Conservation (phyloP, 2,329 filamentous ascomycete species). For the Tympanopsis confertula region DNA sequence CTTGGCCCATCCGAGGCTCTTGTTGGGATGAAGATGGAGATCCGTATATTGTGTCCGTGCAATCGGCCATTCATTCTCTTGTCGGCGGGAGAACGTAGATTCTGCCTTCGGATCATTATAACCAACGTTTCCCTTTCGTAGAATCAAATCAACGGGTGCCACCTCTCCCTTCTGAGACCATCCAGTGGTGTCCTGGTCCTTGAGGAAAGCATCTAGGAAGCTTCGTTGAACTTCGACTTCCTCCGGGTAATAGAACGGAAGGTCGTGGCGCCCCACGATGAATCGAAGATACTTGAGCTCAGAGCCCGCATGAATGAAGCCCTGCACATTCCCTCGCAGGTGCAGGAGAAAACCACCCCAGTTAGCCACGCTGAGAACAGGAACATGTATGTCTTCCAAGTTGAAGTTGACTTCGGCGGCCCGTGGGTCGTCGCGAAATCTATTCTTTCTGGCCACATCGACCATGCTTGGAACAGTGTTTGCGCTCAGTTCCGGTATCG, state of each 20-base stretch:
- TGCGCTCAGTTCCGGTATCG: constrained; percentile 30
- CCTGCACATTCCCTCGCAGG: constrained; percentile 40
- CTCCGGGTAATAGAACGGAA: constrained; percentile 45
- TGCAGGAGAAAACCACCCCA: constrained; percentile 44
- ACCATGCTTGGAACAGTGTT: not conserved
- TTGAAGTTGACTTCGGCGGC: constrained; percentile 25
- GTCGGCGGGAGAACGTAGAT: constrained; percentile 27
- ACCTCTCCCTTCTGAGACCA: constrained; percentile 34
- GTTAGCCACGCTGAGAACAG: constrained; percentile 39
- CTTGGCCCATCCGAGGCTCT: constrained; percentile 16
- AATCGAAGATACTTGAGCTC: constrained; percentile 43
- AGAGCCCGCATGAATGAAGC: constrained; percentile 37
- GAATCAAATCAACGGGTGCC: constrained; percentile 32
- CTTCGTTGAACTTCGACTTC: constrained; percentile 41
- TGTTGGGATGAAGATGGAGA: constrained; percentile 31
- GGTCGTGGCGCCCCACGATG: constrained; percentile 41
- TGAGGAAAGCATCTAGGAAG: constrained; percentile 46
- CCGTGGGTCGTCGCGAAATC: not conserved
- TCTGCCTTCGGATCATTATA: constrained; percentile 39
- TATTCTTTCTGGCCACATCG: not conserved
- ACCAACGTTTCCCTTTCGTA: constrained; percentile 41
- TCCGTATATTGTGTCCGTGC: constrained; percentile 37
- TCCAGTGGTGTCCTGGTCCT: constrained; percentile 34
- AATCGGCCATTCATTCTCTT: constrained; percentile 43
- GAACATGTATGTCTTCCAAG: constrained; percentile 38